Evolutionary conservation across 495 filamentous ascomycete genomes (phyloP).

Genomic region (Xylaria flabelliformis): DNA sequence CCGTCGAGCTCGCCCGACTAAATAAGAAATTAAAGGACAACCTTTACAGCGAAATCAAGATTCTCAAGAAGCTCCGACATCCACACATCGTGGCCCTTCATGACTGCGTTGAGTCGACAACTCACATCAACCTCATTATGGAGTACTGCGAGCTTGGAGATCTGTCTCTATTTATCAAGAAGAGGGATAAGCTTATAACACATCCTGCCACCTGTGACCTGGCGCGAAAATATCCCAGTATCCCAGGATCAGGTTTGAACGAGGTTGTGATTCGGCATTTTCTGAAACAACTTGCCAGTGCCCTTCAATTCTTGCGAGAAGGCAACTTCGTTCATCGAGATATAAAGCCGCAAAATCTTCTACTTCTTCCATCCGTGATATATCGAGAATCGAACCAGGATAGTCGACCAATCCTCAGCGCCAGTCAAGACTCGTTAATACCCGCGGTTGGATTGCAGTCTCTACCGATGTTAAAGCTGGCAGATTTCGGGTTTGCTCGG

Average conservation of each 20-base stretch:
- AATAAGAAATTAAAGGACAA: constrained; percentile 97
- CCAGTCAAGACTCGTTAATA: constrained; percentile 76
- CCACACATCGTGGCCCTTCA: constrained; percentile 96
- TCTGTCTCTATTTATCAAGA: constrained; percentile 92
- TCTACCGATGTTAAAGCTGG: constrained; percentile 93
- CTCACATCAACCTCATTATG: constrained; percentile 96
- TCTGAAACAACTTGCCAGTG: constrained; percentile 92
- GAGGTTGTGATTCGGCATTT: constrained; percentile 96
- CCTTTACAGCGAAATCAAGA: constrained; percentile 91
- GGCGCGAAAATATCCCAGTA: constrained; percentile 88
- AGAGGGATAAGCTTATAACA: constrained; percentile 75
- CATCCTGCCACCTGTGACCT: constrained; percentile 83
- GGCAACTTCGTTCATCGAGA: constrained; percentile 93
- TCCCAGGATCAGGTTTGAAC: constrained; percentile 79
- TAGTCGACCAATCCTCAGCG: constrained; percentile 58
- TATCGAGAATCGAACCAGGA: constrained; percentile 54
- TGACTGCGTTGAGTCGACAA: constrained; percentile 83
- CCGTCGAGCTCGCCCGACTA: constrained; percentile 84
- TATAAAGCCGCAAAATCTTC: constrained; percentile 95
- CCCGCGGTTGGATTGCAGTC: constrained; percentile 83
- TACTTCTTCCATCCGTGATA: constrained; percentile 82
- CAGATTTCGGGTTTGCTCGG: constrained; percentile 96
- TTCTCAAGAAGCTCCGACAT: constrained; percentile 88
- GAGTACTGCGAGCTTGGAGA: constrained; percentile 97
- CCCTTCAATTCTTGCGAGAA: constrained; percentile 83